Percentiles rank a stretch among this genome's conserved stretches.
These are phyloP conservation scores for Camellia japonica DNA, from an alignment of 148 eudicot species.

Conservation along the genomic window DNA sequence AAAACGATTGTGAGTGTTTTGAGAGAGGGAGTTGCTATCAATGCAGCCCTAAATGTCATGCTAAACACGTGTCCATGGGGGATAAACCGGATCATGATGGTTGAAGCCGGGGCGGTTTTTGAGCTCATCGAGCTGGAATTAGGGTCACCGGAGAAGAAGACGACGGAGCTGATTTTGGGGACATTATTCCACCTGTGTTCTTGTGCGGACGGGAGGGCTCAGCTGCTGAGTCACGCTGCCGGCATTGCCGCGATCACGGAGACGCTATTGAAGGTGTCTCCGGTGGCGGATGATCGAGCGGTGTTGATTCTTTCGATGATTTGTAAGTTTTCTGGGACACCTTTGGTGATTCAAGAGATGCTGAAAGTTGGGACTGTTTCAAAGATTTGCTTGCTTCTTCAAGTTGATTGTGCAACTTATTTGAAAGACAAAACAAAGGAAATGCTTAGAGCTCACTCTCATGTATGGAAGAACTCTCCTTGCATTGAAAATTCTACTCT, in stretches of 20 bases:
- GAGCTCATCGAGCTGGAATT: conserved; percentile 38
- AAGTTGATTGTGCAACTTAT: conserved; percentile 24
- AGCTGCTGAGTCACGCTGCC: conserved; percentile 38
- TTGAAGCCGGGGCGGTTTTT: conserved; percentile 33
- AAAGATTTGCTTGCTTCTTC: conserved; percentile 43
- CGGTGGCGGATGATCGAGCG: conserved; percentile 32
- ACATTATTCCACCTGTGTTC: conserved; percentile 36
- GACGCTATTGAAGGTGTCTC: conserved; percentile 37
- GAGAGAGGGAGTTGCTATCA: conserved; percentile 19
- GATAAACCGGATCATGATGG: conserved; percentile 31
- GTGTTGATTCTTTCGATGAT: conserved; percentile 31
- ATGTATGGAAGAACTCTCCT: conserved; percentile 45
- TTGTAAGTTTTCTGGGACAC: conserved; percentile 31
- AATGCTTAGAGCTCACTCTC: conserved; percentile 32
- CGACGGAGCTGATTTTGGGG: conserved; percentile 33
- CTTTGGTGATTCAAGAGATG: conserved; percentile 41
- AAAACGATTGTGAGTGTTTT: conserved; percentile 7
- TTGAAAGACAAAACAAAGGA: conserved; percentile 40
- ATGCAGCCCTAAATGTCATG: conserved; percentile 34
- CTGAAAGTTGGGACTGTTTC: conserved; percentile 37
- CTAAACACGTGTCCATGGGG: conserved; percentile 36
- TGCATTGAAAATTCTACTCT: conserved; percentile 24
- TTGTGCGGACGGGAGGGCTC: conserved; percentile 46
- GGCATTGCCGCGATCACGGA: conserved; percentile 41
- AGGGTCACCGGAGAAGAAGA: conserved; percentile 29